Base-by-base conservation (phyloP, 257 asterid genomes). In the Nicotiana obtusifolia region DNA sequence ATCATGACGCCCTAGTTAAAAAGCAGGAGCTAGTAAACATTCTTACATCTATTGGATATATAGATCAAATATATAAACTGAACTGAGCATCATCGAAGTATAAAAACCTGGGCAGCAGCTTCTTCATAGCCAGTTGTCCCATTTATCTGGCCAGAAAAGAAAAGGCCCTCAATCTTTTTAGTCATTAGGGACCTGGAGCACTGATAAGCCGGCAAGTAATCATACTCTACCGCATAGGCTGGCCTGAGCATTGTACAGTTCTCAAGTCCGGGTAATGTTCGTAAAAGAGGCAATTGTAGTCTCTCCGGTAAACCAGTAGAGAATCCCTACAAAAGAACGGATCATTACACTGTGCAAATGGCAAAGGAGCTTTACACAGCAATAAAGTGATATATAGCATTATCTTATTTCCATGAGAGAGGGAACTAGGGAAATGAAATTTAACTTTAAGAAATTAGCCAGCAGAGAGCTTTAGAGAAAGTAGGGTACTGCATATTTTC, bases 51-150 rank as follows among this genome's bases (percentile, higher is more conserved):
- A 10, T 75, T 75, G 62, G 79, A 24, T 49, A 24, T 33, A 73
- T 24, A 15, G 79, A 15, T 49, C 52, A 44, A 24, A 24, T 24
- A 47, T 41, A 49, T 28, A 73, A 44, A 13, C 26, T 7, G 24
- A 49, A 73, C 62, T 73, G 44, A 47, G 41, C 41, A 73, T 73
- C 37, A 73, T 24, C 15, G 10, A 22, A 44, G 52, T 67, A 78
- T 78, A 57, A 86, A 82, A 79, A 95, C 99, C 99, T 95, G 99
- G 49, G 99, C 96, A 84, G 99, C 99, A 78, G 99, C 99, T 89
- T 95, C 99, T 88, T 95, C 99, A 79, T 95, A 95, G 68, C 99
- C 99, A 54, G 99, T 95, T 78, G 99, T 95, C 81, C 98, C 99
- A 84, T 95, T 95, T 86, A 95, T 95, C 87, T 95, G 99, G 85